phyloP scores from a whole-genome alignment of 352 stramenopile genomes.

The Hyphochytrium catenoides region DNA sequence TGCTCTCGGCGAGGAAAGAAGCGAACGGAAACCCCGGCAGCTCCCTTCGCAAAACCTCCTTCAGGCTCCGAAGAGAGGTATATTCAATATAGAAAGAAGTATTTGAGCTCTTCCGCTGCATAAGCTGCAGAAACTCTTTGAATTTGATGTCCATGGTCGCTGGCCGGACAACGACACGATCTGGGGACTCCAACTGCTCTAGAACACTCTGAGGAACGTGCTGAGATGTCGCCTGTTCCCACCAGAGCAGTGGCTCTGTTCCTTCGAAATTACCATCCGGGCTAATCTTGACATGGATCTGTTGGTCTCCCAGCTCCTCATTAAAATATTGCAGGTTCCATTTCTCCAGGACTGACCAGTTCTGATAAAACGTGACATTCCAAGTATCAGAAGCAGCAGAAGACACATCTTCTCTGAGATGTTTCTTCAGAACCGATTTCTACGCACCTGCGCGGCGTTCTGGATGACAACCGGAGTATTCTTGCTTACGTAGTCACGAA shows the following conservation, averaged over 20 bases:
- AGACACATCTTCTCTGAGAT: too few relatives aligned
- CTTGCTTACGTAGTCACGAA: constrained; percentile 2
- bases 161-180: constrained; percentile 6
- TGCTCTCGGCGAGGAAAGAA: constrained; percentile 1
- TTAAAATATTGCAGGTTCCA: too few relatives aligned
- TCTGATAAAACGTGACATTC: neutral
- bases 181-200: constrained; percentile 4
- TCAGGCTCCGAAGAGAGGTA: constrained; percentile 4
- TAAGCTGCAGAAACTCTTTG: constrained; percentile 3
- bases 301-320: constrained; percentile 4
- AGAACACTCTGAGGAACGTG: constrained; percentile 4
- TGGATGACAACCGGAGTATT: constrained; percentile 6
- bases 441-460: neutral
- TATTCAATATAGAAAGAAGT: constrained; percentile 9
- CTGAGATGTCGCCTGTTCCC: neutral
- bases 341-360: constrained; percentile 5
- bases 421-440: neutral
- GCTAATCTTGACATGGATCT: constrained; percentile 8
- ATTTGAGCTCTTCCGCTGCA: neutral
- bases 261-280: constrained; percentile 6
- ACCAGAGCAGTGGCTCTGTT: constrained; percentile 7
- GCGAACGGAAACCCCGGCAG: constrained; percentile 3
- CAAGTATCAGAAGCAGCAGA: neutral
- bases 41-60: constrained; percentile 2
- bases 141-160: constrained; percentile 6